Base-by-base conservation (phyloP, 129 eudicot species). In the Flaveria brownii region DNA sequence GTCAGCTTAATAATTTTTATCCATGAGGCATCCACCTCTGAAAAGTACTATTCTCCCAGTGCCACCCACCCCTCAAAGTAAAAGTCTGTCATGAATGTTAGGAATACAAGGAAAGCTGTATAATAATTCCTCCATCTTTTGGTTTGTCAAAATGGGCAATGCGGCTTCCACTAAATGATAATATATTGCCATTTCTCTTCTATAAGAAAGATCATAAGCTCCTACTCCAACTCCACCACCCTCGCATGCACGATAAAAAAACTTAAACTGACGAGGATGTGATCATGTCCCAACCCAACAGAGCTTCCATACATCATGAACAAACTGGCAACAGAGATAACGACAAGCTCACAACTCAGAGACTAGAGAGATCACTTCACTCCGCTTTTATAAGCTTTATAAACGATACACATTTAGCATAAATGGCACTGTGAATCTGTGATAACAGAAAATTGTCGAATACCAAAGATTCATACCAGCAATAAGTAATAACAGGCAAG, bases 221-320 rank as follows among this genome's bases (percentile, higher is more conserved):
- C 23, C 45, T 23, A 16, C 26, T 49, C 61, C 64, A 20, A 1
- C 54, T 49, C 61, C 64, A 20, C 16, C 54, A 18, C 55, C 54
- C 43, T 47, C 23, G 17, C 45, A 25, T 2, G 20, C 4, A 22
- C 42, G 5, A 36, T 26, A 36, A 0, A 36, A 36, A 23, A 9
- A 69, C 64, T 57, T 69, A 46, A 10, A 69, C 14, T 69, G 41
- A 46, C 26, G 17, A 25, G 23, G 39, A 22, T 13, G 74, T 14
- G 60, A 25, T 14, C 15, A 54, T 47, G 8, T 70, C 14, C 28
- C 59, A 70, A 70, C 43, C 74, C 43, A 25, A 70, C 43, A 70
- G 25, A 16, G 14, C 28, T 18, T 55, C 62, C 26, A 18, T 55
- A 28, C 62, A 23, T 9, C 9, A 55, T 17, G 0, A 36, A 36